These are phyloP conservation scores for Lodderomyces beijingensis DNA, from an alignment of 1,139 yeast species.

Conservation along the genomic window DNA sequence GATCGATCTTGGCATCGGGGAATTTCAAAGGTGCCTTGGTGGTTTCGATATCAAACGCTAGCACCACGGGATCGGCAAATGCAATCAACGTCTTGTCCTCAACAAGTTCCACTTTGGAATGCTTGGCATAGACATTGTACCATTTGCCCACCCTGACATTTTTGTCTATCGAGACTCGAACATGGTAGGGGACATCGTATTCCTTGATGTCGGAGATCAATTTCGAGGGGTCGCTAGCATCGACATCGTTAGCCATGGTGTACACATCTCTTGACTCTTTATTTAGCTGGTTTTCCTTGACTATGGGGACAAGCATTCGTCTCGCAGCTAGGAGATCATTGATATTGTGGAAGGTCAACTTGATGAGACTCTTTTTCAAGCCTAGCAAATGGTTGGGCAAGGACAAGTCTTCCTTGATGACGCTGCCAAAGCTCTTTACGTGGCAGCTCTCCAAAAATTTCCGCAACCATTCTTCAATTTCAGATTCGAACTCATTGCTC, in stretches of 20 bases:
- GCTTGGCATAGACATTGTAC: conserved; percentile 74
- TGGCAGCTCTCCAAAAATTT: conserved; percentile 56
- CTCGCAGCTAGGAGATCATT: conserved; percentile 74
- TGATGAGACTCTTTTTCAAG: conserved; percentile 56
- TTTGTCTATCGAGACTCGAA: conserved; percentile 86
- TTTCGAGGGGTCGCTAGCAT: conserved; percentile 53
- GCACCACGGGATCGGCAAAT: conserved; percentile 94
- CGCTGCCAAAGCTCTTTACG: conserved; percentile 52
- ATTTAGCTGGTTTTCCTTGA: conserved; percentile 61
- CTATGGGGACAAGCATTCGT: conserved; percentile 61
- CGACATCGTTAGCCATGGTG: conserved; percentile 16
- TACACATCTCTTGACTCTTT: conserved; percentile 71
- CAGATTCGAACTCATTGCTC: conserved; percentile 56
- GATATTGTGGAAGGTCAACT: conserved; percentile 71
- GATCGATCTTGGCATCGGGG: conserved; percentile 91
- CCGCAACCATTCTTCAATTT: conserved; percentile 81
- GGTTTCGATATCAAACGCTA: conserved; percentile 97
- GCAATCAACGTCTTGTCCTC: conserved; percentile 77
- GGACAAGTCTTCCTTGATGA: conserved; percentile 72
- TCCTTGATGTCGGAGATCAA: conserved; percentile 80
- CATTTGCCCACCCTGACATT: conserved; percentile 91
- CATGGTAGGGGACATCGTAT: conserved; percentile 96
- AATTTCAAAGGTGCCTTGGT: conserved; percentile 95
- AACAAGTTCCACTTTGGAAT: conserved; percentile 50
- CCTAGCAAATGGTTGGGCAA: conserved; percentile 88